Conservation (phyloP, 441 rosid genomes). For the Pelargonium exstipulatum region DNA sequence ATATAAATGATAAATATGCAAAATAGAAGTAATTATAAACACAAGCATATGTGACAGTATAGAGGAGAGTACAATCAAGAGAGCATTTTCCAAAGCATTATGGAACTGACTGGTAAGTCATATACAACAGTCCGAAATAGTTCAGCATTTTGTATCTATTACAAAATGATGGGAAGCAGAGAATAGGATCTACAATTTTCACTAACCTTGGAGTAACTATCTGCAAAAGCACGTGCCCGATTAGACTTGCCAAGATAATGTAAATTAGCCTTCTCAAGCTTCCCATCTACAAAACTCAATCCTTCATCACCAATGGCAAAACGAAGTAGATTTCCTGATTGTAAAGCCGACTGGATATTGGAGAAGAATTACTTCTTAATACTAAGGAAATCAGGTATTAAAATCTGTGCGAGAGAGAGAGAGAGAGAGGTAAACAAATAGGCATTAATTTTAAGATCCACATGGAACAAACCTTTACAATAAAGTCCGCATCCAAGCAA, state of each 20-base stretch:
- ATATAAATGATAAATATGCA: background rate
- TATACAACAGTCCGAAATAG: no score
- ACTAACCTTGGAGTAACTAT: conserved; percentile 87
- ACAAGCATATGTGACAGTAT: background rate
- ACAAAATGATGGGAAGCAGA: background rate
- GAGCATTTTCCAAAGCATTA: background rate
- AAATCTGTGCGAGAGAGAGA: background rate
- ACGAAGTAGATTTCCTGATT: conserved; percentile 58
- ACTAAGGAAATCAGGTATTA: background rate
- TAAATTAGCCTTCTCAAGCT: conserved; percentile 71
- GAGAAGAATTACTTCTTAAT: conserved; percentile 13
- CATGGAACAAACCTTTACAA: conserved; percentile 46
- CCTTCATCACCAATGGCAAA: conserved; percentile 69
- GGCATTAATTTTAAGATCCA: background rate
- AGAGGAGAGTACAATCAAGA: background rate
- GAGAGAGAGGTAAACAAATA: background rate
- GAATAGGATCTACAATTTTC: conserved; percentile 2
- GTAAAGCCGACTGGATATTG: conserved; percentile 51
- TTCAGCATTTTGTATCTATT: no score
- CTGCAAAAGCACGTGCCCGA: conserved; percentile 80
- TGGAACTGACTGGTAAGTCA: no score
- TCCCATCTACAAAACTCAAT: conserved; percentile 68
- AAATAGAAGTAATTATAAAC: background rate
- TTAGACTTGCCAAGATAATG: conserved; percentile 60
- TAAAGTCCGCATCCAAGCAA: conserved; percentile 54